These are phyloP conservation scores for Mycena indigotica DNA, from an alignment of 768 basidiomycete genomes.

Conservation along the genomic window DNA sequence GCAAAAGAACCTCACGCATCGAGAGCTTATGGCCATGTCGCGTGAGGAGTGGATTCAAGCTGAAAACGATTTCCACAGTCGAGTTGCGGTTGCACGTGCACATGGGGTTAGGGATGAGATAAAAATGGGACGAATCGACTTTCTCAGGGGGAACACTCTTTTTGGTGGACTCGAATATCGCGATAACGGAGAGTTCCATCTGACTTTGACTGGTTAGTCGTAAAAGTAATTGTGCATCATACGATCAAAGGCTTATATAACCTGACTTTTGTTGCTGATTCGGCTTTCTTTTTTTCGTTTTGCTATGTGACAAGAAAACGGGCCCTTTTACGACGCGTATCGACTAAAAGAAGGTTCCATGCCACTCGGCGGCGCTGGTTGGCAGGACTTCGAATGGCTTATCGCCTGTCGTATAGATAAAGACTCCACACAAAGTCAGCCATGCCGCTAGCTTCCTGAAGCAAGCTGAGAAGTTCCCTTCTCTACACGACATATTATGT, in stretches of 20 bases:
- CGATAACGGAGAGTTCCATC: conserved; percentile 4
- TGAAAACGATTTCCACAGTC: neutral
- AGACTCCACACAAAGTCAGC: neutral
- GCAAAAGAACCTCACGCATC: neutral
- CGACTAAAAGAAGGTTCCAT: neutral
- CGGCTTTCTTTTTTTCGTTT: neutral
- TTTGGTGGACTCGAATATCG: conserved; percentile 3
- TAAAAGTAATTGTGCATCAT: neutral
- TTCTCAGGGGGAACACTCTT: conserved; percentile 1
- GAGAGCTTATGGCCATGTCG: neutral
- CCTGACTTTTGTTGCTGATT: neutral
- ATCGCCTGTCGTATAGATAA: neutral
- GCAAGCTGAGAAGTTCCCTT: neutral
- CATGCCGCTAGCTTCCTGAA: neutral
- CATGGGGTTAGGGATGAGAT: neutral
- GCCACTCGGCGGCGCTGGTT: neutral
- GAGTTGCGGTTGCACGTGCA: neutral
- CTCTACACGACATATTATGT: conserved; percentile 5
- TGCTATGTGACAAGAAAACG: too few relatives aligned
- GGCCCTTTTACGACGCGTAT: too few relatives aligned
- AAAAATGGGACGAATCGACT: neutral
- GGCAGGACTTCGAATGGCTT: neutral
- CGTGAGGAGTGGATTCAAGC: conserved; percentile 1
- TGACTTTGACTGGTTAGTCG: neutral
- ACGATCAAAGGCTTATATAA: too few relatives aligned